Conservation (phyloP, 2,329 filamentous ascomycete species). For the Fusarium secorum region DNA sequence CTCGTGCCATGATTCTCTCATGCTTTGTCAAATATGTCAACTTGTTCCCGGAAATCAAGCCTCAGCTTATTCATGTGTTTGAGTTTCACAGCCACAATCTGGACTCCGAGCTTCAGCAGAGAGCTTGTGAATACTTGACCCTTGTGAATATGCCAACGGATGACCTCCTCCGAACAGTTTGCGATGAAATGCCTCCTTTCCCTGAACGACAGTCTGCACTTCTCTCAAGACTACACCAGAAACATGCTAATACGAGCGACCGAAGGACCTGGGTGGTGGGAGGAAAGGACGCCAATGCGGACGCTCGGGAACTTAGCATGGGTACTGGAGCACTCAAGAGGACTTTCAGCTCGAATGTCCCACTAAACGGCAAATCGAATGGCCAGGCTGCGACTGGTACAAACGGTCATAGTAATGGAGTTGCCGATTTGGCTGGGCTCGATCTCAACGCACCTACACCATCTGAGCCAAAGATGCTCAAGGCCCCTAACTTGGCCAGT, state of each 20-base stretch:
- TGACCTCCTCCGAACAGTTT: constrained; percentile 89
- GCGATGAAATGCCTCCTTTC: constrained; percentile 99
- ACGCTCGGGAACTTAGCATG: constrained; percentile 80
- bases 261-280: constrained; percentile 98
- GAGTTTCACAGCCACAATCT: constrained; percentile 91
- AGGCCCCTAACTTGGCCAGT: constrained; percentile 85
- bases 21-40: constrained; percentile 99
- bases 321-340: constrained; percentile 85
- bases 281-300: constrained; percentile 90
- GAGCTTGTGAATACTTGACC: constrained; percentile 93
- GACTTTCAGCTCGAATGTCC: constrained; percentile 74
- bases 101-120: constrained; percentile 93
- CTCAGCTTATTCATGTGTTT: constrained; percentile 90
- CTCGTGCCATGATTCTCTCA: constrained; percentile 91
- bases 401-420: constrained; percentile 60
- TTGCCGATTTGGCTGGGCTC: constrained; percentile 78
- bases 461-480: constrained; percentile 64
- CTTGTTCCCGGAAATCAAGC: constrained; percentile 97
- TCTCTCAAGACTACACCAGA: constrained; percentile 91
- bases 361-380: constrained; percentile 58
- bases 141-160: constrained; percentile 87
- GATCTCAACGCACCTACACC: constrained; percentile 73
- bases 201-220: constrained; percentile 93
- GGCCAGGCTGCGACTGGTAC: constrained; percentile 54
- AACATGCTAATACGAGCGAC: constrained; percentile 90